A percentile compares a stretch with the other conserved stretches of the same genome.
These are phyloP conservation scores for Penicillium sp. DNA, from an alignment of 2,329 filamentous ascomycete species.

Conservation along the genomic window DNA sequence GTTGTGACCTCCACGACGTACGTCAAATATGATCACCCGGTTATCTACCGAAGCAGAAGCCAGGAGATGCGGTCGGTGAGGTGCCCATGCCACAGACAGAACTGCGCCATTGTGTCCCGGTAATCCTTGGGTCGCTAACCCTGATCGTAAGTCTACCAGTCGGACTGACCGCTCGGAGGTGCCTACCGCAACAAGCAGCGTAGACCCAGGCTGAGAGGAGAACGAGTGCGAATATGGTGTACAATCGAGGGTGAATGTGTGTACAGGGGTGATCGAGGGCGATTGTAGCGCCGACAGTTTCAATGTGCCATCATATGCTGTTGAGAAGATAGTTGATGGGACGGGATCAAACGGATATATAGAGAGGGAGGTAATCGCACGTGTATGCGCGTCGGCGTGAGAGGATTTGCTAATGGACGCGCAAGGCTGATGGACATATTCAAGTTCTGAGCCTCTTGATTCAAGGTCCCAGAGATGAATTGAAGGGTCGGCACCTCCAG, in stretches of 20 bases:
- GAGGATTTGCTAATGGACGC: constrained; percentile 44
- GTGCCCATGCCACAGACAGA: constrained; percentile 76
- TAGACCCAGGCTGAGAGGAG: constrained; percentile 64
- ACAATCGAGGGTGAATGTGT: constrained; percentile 48
- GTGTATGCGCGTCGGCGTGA: constrained; percentile 43
- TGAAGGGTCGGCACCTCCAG: constrained; percentile 80
- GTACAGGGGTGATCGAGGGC: constrained; percentile 42
- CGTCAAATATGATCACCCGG: constrained; percentile 80
- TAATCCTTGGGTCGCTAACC: constrained; percentile 69
- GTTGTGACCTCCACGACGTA: constrained; percentile 67
- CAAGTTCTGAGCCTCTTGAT: constrained; percentile 49
- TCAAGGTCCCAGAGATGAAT: constrained; percentile 88
- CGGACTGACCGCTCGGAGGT: constrained; percentile 82
- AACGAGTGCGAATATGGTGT: constrained; percentile 65
- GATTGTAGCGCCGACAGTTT: constrained; percentile 46
- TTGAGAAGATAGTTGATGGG: constrained; percentile 48
- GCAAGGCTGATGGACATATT: constrained; percentile 55
- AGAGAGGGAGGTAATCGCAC: constrained; percentile 48
- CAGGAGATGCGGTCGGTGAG: constrained; percentile 72
- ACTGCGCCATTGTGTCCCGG: constrained; percentile 67
- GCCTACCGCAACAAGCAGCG: constrained; percentile 79
- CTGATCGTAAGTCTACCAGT: constrained; percentile 81
- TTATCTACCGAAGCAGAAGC: constrained; percentile 85
- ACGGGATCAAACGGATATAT: constrained; percentile 51
- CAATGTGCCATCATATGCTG: constrained; percentile 47